Percentiles rank a stretch among this genome's conserved stretches.
Conservation (phyloP, 129 eudicot genomes). For the Heracleum sosnowskyi region DNA sequence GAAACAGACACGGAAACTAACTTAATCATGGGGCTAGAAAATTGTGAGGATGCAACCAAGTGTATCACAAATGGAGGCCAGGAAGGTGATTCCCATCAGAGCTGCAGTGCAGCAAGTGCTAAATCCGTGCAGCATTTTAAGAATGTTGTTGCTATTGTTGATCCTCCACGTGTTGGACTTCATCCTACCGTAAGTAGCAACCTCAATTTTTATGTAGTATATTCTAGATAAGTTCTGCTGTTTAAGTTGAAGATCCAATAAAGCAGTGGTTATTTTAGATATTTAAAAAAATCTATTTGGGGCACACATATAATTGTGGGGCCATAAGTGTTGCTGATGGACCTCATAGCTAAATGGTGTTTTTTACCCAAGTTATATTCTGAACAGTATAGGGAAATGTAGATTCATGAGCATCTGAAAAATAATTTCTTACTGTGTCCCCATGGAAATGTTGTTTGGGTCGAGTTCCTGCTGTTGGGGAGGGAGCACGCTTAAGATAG, state of each 20-base stretch:
- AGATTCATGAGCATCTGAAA: background rate
- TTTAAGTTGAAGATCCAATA: background rate
- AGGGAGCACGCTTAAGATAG: background rate
- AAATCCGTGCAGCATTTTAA: conserved; percentile 34
- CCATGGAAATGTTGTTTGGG: background rate
- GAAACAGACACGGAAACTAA: conserved; percentile 16
- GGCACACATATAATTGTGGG: background rate
- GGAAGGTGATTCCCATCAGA: conserved; percentile 13
- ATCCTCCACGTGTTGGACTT: conserved; percentile 98
- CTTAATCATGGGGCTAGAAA: conserved; percentile 20
- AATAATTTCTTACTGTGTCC: background rate
- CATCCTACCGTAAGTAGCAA: conserved; percentile 78
- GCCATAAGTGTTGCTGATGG: background rate
- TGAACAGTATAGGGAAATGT: background rate
- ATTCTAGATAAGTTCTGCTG: background rate
- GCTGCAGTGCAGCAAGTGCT: conserved; percentile 19
- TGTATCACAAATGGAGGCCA: conserved; percentile 18
- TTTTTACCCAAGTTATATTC: background rate
- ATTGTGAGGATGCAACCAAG: conserved; percentile 12
- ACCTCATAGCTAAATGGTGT: background rate
- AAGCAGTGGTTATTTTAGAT: background rate
- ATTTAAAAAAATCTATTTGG: background rate
- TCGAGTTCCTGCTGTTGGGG: background rate
- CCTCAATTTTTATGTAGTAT: conserved; percentile 1
- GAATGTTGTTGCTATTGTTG: conserved; percentile 89